These are phyloP conservation scores for Effrenium voratum DNA, from an alignment of 73 alveolate genomes.

Conservation along the genomic window DNA sequence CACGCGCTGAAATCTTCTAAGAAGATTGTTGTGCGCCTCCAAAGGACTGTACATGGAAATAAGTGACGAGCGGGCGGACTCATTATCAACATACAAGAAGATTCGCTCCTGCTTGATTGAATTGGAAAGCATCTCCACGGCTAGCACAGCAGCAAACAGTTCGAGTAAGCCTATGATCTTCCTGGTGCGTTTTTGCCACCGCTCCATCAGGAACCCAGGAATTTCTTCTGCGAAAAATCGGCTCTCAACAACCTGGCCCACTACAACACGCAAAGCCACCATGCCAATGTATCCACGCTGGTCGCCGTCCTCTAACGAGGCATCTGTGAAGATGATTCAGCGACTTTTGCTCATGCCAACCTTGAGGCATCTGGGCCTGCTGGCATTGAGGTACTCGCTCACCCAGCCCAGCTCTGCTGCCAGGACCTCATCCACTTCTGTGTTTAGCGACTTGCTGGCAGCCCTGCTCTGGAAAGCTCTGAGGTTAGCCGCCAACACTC, in stretches of 20 bases:
- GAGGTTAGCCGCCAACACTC: neutral
- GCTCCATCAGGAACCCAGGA: neutral
- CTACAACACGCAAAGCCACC: neutral
- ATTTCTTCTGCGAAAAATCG: neutral
- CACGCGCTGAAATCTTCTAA: neutral
- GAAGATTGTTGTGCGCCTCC: neutral
- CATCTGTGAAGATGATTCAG: slow-evolving; percentile 4
- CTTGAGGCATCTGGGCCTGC: neutral
- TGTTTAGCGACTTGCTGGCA: neutral
- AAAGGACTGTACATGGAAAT: neutral
- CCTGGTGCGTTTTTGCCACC: neutral
- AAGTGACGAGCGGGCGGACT: slow-evolving; percentile 2
- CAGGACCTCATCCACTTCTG: neutral
- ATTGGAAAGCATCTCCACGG: neutral
- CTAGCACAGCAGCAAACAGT: slow-evolving; percentile 19
- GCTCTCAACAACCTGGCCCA: neutral
- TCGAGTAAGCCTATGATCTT: slow-evolving; percentile 16
- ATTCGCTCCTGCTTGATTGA: neutral
- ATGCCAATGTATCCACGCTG: neutral
- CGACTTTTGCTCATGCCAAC: neutral
- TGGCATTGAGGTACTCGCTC: too few species aligned
- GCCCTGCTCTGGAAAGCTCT: neutral
- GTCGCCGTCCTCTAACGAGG: neutral
- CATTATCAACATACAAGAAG: slow-evolving; percentile 7
- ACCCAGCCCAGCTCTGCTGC: neutral